Conservation (phyloP, 208 protist genomes). For the Trypanosoma cruzi region DNA sequence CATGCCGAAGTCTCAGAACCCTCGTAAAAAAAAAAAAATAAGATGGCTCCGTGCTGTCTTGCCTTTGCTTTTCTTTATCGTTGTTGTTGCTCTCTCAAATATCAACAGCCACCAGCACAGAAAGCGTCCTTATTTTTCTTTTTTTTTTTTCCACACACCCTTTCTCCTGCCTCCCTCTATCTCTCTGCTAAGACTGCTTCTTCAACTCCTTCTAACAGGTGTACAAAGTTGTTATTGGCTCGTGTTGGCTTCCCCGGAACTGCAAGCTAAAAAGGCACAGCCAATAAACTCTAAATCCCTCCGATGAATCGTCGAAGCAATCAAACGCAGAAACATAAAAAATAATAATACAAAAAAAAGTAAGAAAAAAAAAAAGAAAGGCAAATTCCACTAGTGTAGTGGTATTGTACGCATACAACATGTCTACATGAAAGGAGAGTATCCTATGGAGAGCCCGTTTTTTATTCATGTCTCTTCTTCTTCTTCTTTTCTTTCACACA, state of each 20-base stretch:
- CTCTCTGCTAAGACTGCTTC: neutral
- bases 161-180: neutral
- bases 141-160: neutral
- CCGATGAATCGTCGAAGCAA: too few species aligned
- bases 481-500: neutral
- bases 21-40: neutral
- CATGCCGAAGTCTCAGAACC: neutral
- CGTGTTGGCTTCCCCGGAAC: too few species aligned
- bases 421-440: neutral
- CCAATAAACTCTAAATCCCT: neutral
- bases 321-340: neutral
- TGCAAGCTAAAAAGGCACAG: neutral
- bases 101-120: neutral
- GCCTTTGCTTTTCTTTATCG: slow-evolving; percentile 4
- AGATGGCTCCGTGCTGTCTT: neutral
- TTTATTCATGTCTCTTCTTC: neutral
- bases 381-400: neutral
- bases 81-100: too few species aligned
- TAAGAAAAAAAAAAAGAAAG: slow-evolving; percentile 14
- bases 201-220: too few species aligned
- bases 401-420: neutral
- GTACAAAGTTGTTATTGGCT: too few species aligned
- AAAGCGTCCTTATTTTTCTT: neutral
- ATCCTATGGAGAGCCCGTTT: neutral
- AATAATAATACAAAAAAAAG: slow-evolving; percentile 9